A percentile compares a stretch with the other conserved stretches of the same genome.
These are phyloP conservation scores for Paracoccidioides brasiliensis DNA, from an alignment of 2,329 filamentous ascomycete species.

Conservation along the genomic window DNA sequence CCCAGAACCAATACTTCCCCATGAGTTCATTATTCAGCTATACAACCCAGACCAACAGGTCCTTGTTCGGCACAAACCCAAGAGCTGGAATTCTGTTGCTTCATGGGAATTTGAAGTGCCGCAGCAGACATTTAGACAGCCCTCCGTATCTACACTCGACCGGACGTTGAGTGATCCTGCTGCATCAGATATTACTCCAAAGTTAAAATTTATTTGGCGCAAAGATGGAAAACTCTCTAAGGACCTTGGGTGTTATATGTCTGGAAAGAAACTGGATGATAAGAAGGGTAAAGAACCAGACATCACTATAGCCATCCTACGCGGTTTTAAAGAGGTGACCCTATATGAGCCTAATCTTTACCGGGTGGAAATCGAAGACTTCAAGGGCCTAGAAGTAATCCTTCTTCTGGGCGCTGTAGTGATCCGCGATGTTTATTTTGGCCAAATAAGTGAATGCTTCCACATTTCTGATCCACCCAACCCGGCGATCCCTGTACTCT, in stretches of 20 bases:
- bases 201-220: constrained; percentile 77
- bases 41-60: constrained; percentile 90
- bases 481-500: constrained; percentile 15
- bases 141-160: constrained; percentile 67
- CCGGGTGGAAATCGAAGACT: constrained; percentile 82
- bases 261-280: constrained; percentile 51
- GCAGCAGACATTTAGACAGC: constrained; percentile 66
- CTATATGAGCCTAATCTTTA: constrained; percentile 89
- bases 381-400: constrained; percentile 81
- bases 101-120: constrained; percentile 91
- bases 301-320: constrained; percentile 85
- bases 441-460: constrained; percentile 60
- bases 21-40: constrained; percentile 69
- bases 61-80: constrained; percentile 51
- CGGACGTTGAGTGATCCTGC: constrained; percentile 52
- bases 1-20: constrained; percentile 61
- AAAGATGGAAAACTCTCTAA: constrained; percentile 74
- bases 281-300: constrained; percentile 79
- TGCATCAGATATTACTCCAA: constrained; percentile 47
- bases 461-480: constrained; percentile 47
- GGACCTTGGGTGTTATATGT: constrained; percentile 79
- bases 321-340: constrained; percentile 61
- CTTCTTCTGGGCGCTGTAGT: constrained; percentile 49
- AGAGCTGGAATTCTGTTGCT: constrained; percentile 66
- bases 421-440: constrained; percentile 50